A percentile compares a stretch with the other conserved stretches of the same genome.
Conservation (phyloP, 2,329 filamentous ascomycete species). For the Arthroderma sp. region DNA sequence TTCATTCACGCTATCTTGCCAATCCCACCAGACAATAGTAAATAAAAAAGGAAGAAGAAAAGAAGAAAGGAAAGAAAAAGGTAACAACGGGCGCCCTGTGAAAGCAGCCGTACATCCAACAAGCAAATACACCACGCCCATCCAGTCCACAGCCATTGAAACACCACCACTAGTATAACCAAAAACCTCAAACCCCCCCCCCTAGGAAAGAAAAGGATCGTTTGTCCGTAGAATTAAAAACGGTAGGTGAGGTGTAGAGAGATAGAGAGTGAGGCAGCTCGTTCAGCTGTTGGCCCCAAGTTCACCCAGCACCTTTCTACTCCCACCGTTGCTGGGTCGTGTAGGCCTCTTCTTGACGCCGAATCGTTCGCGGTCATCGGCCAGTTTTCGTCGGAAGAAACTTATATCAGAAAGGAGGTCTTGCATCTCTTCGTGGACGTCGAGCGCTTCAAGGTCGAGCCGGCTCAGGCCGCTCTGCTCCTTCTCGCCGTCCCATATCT, state of each 20-base stretch:
- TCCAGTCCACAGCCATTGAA: not conserved
- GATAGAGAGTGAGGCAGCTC: not conserved
- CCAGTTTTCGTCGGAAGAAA: constrained; percentile 73
- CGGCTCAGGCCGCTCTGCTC: constrained; percentile 35
- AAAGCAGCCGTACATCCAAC: not conserved
- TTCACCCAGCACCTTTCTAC: constrained; percentile 6
- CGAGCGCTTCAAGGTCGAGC: constrained; percentile 36
- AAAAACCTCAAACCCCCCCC: not conserved
- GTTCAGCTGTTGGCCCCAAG: not conserved
- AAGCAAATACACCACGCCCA: not conserved
- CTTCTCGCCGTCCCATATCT: constrained; percentile 32
- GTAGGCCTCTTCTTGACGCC: constrained; percentile 16
- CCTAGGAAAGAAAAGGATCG: not conserved
- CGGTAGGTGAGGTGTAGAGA: not conserved
- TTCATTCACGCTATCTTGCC: constrained; percentile 3
- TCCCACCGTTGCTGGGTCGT: not conserved
- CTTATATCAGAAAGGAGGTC: constrained; percentile 68
- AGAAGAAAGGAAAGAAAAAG: not conserved
- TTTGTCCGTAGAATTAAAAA: not conserved
- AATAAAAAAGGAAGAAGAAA: not conserved
- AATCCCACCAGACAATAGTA: not conserved
- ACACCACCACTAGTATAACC: not conserved
- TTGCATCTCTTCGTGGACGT: constrained; percentile 76
- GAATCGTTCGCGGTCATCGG: constrained; percentile 51
- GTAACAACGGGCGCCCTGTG: too few species aligned